Evolutionary conservation across 768 basidiomycete genomes (phyloP), one percentile per base, ranked within the genome.

Genomic region (Tylopilus intermedius): DNA sequence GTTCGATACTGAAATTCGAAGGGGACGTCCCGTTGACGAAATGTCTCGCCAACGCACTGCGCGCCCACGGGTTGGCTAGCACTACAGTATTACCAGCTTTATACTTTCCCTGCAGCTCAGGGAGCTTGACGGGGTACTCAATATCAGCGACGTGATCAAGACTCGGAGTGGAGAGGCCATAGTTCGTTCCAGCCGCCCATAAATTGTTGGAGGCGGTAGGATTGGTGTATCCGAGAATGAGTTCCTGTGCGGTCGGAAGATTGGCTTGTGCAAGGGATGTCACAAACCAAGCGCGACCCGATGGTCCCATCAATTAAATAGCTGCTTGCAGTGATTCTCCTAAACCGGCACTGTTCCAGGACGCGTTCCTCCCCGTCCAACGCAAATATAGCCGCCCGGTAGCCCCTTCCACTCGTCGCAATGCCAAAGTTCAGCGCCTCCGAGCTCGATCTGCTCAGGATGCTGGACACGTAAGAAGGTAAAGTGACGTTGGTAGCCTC

Each of bases 331-430:
- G 67, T 13, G 83, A 68, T 0, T 80, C 80, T 0, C 79, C 80
- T 1, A 69, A 67, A 2, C 79, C 81, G 0, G 66, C 70, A 4
- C 55, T 57, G 5, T 62, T 70, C 7, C 74, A 65, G 0, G 79
- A 71, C 2, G 62, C 35, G 47, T 81, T 82, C 30, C 79, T 66
- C 33, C 18, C 67, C 78, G 59, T 84, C 79, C 42, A 81, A 57
- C 0, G 75, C 72, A 47, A 76, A 77, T 8, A 79, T 68, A 5
- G 80, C 78, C 0, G 83, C 83, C 10, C 83, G 66, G 45, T 79
- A 76, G 0, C 81, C 78, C 5, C 83, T 83, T 13, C 83, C 83
- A 22, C 77, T 79, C 27, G 75, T 63, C 0, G 82, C 80, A 50
- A 82, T 76, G 0, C 73, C 79, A 4, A 80, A 58, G n/a, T 58